Evolutionary conservation across 495 filamentous ascomycete genomes (phyloP).

Genomic region (Tuber microsphaerosporum): DNA sequence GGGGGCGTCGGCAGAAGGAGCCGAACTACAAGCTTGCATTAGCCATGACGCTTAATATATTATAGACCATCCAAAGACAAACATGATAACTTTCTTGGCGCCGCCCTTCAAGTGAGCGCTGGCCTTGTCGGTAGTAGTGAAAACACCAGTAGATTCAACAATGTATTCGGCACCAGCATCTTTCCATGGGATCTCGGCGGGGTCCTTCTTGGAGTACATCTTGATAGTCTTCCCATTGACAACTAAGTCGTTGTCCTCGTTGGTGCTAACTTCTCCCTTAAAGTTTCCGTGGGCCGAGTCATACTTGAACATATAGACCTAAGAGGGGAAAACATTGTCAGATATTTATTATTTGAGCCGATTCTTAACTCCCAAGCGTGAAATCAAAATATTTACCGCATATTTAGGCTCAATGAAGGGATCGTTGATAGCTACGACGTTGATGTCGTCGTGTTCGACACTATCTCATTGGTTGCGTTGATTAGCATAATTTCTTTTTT

Average conservation of each 20-base stretch:
- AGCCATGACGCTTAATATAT: neutral
- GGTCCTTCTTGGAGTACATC: slow-evolving; percentile 93
- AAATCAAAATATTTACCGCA: slow-evolving; percentile 61
- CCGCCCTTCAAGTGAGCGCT: slow-evolving; percentile 93
- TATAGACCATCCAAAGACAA: slow-evolving; percentile 14
- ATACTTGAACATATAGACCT: slow-evolving; percentile 99
- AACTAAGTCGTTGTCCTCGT: slow-evolving; percentile 61
- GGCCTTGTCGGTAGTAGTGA: slow-evolving; percentile 97
- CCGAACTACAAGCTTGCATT: slow-evolving; percentile 53
- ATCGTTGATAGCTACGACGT: slow-evolving; percentile 95
- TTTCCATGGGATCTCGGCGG: slow-evolving; percentile 81
- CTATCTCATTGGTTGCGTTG: slow-evolving; percentile 53
- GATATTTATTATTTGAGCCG: slow-evolving; percentile 1
- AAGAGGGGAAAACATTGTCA: slow-evolving; percentile 25
- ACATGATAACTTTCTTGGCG: slow-evolving; percentile 98
- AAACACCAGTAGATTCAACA: slow-evolving; percentile 98
- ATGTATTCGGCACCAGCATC: slow-evolving; percentile 88
- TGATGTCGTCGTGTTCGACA: slow-evolving; percentile 72
- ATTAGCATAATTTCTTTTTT: slow-evolving; percentile 38
- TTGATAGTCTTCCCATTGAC: slow-evolving; percentile 94
- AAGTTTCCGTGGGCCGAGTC: slow-evolving; percentile 94
- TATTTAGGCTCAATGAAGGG: slow-evolving; percentile 98
- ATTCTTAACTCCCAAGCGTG: neutral
- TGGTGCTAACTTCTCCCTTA: slow-evolving; percentile 77
- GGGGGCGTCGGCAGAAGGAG: slow-evolving; percentile 94